Evolutionary conservation across 2,329 filamentous ascomycete species (phyloP).

Genomic region (Colletotrichum musicola): DNA sequence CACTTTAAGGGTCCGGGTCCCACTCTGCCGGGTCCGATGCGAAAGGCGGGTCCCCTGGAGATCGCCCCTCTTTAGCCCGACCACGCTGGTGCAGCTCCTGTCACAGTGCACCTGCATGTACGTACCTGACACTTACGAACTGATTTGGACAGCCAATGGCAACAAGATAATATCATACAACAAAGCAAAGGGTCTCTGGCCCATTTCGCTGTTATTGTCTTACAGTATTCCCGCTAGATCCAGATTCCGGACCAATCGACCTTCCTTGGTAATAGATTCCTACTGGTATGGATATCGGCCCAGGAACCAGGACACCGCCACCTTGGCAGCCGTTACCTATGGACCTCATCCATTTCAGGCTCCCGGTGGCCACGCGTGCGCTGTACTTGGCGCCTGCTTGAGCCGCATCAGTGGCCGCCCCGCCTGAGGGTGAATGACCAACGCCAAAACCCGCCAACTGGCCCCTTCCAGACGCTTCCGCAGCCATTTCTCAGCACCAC

Average conservation of each 20-base stretch:
- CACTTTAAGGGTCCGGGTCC: conserved; percentile 23
- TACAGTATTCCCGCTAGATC: neutral
- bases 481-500: conserved; percentile 36
- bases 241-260: neutral
- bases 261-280: too few relatives aligned
- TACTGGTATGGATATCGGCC: neutral
- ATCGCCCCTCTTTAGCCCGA: conserved; percentile 18
- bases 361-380: conserved; percentile 24
- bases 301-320: neutral
- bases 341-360: conserved; percentile 18
- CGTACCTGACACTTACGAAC: neutral
- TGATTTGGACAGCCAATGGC: conserved; percentile 1
- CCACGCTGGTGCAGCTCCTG: too few relatives aligned
- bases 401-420: conserved; percentile 22
- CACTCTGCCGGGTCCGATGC: conserved; percentile 31
- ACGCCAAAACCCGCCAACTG: conserved; percentile 32
- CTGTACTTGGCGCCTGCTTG: conserved; percentile 34
- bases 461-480: conserved; percentile 37
- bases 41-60: conserved; percentile 16
- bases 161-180: conserved; percentile 4
- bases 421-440: conserved; percentile 20
- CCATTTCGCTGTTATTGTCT: neutral
- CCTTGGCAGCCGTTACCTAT: conserved; percentile 7
- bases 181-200: neutral
- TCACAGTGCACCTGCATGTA: conserved; percentile 20